Evolutionary conservation across 2,329 filamentous ascomycete species (phyloP), one percentile per base, ranked within the genome.

Genomic region (Aspergillus piperis): DNA sequence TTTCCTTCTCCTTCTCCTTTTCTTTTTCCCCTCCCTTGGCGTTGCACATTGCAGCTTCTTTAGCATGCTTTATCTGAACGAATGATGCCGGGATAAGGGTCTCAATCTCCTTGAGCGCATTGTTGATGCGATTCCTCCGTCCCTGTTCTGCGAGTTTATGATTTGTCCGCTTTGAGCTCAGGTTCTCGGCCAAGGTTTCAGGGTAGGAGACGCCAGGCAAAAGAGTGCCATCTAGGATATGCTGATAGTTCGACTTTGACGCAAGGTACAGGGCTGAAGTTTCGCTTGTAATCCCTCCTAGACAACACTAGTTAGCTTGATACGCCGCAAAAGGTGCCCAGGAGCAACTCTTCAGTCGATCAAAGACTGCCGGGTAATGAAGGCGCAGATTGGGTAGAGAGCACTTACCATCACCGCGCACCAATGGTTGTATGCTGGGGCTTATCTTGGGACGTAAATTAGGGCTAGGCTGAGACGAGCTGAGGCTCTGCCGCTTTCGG

Each of bases 91-190:
- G 94, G n/a, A 99, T 81, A 2, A 99, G 82, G 0, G 88, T 84
- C 54, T 95, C 92, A 75, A 99, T 96, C 74, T 97, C 90, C 68
- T 94, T 91, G 21, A 99, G 81, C 0, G 95, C 95, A 57, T 88
- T 90, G 74, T 99, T 99, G 77, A 99, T 98, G 51, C 95, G 87
- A 73, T 99, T 98, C 61, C 95, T 84, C 51, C 95, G 88, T 6
- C 95, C 95, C 79, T 99, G 95, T 78, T 99, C 95, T 17, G 95
- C 95, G 66, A 99, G 91, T 77, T 99, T 99, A 80, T 99, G 95
- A 47, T 92, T 96, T 2, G 95, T 98, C 56, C 94, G 89, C 80
- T 99, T 99, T 3, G 92, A 96, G 0, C 93, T 97, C 25, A 99
- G 81, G 66, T 96, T 96, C 21, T 93, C 96, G 6, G 93, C 96